Percentiles rank a stretch among this genome's conserved stretches.
These are phyloP conservation scores for Calonectria montana DNA, from an alignment of 2,329 filamentous ascomycete genomes.

Conservation along the genomic window DNA sequence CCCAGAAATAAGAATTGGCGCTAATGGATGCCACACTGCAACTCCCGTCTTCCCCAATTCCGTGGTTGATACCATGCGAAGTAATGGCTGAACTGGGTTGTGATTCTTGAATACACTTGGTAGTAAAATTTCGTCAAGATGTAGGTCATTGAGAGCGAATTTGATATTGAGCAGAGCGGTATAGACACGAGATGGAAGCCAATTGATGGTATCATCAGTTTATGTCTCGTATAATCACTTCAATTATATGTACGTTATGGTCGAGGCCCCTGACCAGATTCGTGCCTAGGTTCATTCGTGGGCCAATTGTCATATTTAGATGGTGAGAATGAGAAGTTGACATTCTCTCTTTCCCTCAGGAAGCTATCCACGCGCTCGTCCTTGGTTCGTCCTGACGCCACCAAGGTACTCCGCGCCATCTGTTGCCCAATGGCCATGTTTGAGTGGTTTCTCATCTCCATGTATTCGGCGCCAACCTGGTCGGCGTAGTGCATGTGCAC, in stretches of 20 bases:
- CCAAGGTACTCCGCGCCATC: constrained; percentile 63
- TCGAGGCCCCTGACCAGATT: constrained; percentile 10
- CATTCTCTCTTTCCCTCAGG: constrained; percentile 74
- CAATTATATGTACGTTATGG: not conserved
- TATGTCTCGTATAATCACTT: not conserved
- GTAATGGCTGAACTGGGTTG: no score
- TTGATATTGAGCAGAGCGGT: not conserved
- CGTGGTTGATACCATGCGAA: no score
- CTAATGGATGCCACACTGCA: no score
- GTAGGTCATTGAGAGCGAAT: not conserved
- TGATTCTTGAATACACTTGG: not conserved
- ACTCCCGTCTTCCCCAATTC: no score
- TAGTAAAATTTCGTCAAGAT: not conserved
- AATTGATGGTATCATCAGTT: not conserved
- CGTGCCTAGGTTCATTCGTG: not conserved
- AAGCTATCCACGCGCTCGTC: constrained; percentile 82
- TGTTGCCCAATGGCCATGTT: constrained; percentile 73
- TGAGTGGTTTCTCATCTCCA: constrained; percentile 75
- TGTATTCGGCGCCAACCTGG: constrained; percentile 68
- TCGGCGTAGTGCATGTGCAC: constrained; percentile 79
- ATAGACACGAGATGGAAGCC: not conserved
- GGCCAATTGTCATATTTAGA: constrained; percentile 43
- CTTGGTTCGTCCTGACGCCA: constrained; percentile 63
- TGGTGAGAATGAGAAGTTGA: constrained; percentile 48
- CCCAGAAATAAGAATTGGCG: no score